Evolutionary conservation across 345 rosid species (phyloP).

Genomic region (Hypericum perforatum): DNA sequence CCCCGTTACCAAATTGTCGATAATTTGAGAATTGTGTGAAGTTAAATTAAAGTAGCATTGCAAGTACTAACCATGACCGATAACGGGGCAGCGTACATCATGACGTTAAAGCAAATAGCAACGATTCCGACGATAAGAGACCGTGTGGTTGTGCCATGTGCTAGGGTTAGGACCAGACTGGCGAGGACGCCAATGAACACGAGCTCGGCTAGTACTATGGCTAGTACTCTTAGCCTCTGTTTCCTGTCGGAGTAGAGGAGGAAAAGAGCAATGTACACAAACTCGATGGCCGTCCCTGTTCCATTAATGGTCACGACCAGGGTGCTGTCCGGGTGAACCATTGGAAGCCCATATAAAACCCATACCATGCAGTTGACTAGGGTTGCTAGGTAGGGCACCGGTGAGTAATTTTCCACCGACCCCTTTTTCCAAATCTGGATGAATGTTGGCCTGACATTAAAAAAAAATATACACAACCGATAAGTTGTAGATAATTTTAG

Average conservation of each 20-base stretch:
- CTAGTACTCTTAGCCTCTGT: constrained; percentile 14
- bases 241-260: background rate
- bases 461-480: too few relatives aligned
- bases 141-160: constrained; percentile 12
- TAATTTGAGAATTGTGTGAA: too few relatives aligned
- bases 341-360: constrained; percentile 45
- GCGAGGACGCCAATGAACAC: constrained; percentile 8
- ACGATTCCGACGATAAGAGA: constrained; percentile 38
- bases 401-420: constrained; percentile 40
- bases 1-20: too few relatives aligned
- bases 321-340: constrained; percentile 37
- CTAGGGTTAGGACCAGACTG: constrained; percentile 5
- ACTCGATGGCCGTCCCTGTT: constrained; percentile 25
- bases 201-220: constrained; percentile 4
- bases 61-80: constrained; percentile 25
- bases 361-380: constrained; percentile 41
- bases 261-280: constrained; percentile 1
- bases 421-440: background rate
- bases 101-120: constrained; percentile 31
- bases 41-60: constrained; percentile 5
- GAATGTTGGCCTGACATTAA: too few relatives aligned
- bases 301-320: constrained; percentile 37
- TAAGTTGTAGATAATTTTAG: too few relatives aligned
- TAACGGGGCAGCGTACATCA: constrained; percentile 49
- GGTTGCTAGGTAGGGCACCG: constrained; percentile 40